Evolutionary conservation across 257 asterid species (phyloP).

Genomic region (Knoxia roxburghii): DNA sequence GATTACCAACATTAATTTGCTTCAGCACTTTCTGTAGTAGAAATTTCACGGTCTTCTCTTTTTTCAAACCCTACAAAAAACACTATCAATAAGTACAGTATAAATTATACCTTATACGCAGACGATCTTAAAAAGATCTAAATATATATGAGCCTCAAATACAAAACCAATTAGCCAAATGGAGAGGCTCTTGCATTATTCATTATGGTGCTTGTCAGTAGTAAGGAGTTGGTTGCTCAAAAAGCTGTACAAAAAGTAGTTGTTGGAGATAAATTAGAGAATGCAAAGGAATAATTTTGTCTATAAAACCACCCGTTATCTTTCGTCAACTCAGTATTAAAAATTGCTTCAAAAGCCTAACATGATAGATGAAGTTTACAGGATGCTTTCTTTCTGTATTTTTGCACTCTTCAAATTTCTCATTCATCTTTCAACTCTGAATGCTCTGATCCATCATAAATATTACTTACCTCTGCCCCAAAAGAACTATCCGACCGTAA

Average conservation of each 20-base stretch:
- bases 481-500: too few relatives aligned
- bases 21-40: slow-evolving; percentile 94
- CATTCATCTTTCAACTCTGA: slow-evolving; percentile 15
- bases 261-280: slow-evolving; percentile 36
- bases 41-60: slow-evolving; percentile 76
- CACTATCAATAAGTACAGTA: not conserved
- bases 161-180: too few relatives aligned
- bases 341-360: slow-evolving; percentile 43
- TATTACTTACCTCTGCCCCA: too few relatives aligned
- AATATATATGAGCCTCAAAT: too few relatives aligned
- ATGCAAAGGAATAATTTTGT: slow-evolving; percentile 37
- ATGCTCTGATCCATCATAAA: too few relatives aligned
- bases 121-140: too few relatives aligned
- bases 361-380: slow-evolving; percentile 54
- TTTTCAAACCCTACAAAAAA: slow-evolving; percentile 38
- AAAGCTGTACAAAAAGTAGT: slow-evolving; percentile 50
- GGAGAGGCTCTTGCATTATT: too few relatives aligned
- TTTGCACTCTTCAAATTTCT: slow-evolving; percentile 4
- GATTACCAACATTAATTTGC: slow-evolving; percentile 95
- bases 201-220: too few relatives aligned
- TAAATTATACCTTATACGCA: too few relatives aligned
- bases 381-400: slow-evolving; percentile 45
- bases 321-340: slow-evolving; percentile 50
- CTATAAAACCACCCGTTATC: slow-evolving; percentile 32
- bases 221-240: slow-evolving; percentile 54